These are phyloP conservation scores for Citrullus amarus DNA, from an alignment of 306 rosid genomes.

Conservation along the genomic window DNA sequence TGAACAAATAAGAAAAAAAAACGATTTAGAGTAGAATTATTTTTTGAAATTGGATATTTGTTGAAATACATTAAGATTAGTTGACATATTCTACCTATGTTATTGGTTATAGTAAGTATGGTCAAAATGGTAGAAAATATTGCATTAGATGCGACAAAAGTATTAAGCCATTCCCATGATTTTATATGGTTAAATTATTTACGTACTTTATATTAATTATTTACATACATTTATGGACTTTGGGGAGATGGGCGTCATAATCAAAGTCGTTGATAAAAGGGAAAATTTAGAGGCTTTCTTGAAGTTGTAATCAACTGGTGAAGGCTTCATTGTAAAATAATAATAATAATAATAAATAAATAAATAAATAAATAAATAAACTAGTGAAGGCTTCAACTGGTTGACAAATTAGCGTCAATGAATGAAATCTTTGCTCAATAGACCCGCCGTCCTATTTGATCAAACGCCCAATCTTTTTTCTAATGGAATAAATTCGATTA, in stretches of 20 bases:
- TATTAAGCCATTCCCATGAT: background rate
- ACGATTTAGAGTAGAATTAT: no score
- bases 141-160: background rate
- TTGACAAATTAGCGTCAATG: background rate
- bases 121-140: background rate
- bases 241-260: background rate
- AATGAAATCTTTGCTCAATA: background rate
- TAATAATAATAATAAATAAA: no score
- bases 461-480: background rate
- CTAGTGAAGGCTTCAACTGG: background rate
- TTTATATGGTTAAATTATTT: background rate
- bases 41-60: no score
- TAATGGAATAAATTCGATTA: no score
- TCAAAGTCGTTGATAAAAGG: background rate
- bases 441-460: background rate
- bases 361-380: background rate
- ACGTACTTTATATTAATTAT: background rate
- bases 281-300: background rate
- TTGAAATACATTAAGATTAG: no score
- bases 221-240: background rate
- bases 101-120: no score
- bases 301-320: background rate
- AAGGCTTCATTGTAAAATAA: background rate
- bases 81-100: no score
- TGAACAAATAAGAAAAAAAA: no score